Percentiles rank a stretch among this genome's conserved stretches.
Evolutionary conservation across 1,284 basidiomycete genomes (phyloP).

Genomic region (Abortiporus biennis): DNA sequence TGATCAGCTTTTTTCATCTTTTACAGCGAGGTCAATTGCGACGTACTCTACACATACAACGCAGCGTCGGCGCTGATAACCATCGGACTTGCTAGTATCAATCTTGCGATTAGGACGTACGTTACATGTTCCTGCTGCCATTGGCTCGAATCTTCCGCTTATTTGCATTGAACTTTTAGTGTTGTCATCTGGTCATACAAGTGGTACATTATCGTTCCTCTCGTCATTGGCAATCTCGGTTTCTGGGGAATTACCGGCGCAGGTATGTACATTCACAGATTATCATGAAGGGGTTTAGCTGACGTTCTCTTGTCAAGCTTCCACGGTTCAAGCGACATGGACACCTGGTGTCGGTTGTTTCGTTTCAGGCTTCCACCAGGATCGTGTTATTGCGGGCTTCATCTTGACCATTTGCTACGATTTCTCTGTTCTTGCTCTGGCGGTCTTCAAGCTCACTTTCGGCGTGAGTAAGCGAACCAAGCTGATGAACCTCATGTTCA

Average conservation of each 20-base stretch:
- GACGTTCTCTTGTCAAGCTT: slow-evolving; percentile 30
- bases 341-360: neutral
- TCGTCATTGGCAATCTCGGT: slow-evolving; percentile 55
- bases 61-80: neutral
- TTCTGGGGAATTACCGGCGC: slow-evolving; percentile 65
- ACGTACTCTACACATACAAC: neutral
- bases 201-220: slow-evolving; percentile 47
- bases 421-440: neutral
- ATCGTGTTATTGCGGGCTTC: neutral
- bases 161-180: slow-evolving; percentile 26
- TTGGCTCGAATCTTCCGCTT: no score
- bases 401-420: neutral
- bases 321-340: neutral
- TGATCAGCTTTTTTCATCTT: neutral
- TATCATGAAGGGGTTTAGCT: slow-evolving; percentile 36
- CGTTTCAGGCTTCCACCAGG: neutral
- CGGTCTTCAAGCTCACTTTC: neutral
- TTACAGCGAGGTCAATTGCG: neutral
- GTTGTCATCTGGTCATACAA: slow-evolving; percentile 68
- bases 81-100: neutral
- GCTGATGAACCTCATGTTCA: slow-evolving; percentile 54
- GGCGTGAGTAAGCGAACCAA: slow-evolving; percentile 17
- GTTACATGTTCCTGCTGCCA: neutral
- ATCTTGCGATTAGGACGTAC: neutral
- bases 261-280: slow-evolving; percentile 5